A percentile compares a stretch with the other conserved stretches of the same genome.
These are phyloP conservation scores for Scalesia atractyloides DNA, from an alignment of 129 eudicot species.

Conservation along the genomic window DNA sequence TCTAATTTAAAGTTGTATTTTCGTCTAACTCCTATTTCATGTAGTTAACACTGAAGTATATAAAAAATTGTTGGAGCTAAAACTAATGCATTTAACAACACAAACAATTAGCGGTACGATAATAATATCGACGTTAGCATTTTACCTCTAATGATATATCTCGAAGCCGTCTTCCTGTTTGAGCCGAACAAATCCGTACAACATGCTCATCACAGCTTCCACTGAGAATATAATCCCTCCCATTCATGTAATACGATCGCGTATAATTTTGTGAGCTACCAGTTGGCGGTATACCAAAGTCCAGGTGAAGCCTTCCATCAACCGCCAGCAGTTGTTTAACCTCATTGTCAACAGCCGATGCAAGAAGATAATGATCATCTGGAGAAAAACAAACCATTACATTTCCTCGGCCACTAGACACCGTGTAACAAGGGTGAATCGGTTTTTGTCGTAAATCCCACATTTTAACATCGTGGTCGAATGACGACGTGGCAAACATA, in stretches of 20 bases:
- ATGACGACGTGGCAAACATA: conserved; percentile 95
- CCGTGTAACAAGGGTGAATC: conserved; percentile 74
- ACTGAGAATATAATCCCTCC: conserved; percentile 84
- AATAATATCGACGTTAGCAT: background rate
- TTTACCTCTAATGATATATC: conserved; percentile 82
- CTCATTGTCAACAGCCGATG: conserved; percentile 96
- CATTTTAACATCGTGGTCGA: conserved; percentile 92
- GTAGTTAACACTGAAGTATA: background rate
- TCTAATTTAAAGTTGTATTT: background rate
- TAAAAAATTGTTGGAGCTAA: too few relatives aligned
- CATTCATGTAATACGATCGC: conserved; percentile 95
- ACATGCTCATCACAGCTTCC: conserved; percentile 98
- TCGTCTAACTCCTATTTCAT: background rate
- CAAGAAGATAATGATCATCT: conserved; percentile 92
- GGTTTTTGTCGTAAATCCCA: conserved; percentile 95
- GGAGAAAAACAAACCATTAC: conserved; percentile 99
- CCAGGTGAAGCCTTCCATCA: conserved; percentile 89
- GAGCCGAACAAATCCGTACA: conserved; percentile 89
- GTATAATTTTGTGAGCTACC: conserved; percentile 92
- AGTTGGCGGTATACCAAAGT: conserved; percentile 77
- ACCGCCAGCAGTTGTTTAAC: conserved; percentile 89
- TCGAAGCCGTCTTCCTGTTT: conserved; percentile 89
- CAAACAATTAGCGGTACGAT: background rate
- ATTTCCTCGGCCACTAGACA: conserved; percentile 81
- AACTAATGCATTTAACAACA: background rate